phyloP scores from a whole-genome alignment of 176 grass and related monocot genomes.

The Avena insularis region DNA sequence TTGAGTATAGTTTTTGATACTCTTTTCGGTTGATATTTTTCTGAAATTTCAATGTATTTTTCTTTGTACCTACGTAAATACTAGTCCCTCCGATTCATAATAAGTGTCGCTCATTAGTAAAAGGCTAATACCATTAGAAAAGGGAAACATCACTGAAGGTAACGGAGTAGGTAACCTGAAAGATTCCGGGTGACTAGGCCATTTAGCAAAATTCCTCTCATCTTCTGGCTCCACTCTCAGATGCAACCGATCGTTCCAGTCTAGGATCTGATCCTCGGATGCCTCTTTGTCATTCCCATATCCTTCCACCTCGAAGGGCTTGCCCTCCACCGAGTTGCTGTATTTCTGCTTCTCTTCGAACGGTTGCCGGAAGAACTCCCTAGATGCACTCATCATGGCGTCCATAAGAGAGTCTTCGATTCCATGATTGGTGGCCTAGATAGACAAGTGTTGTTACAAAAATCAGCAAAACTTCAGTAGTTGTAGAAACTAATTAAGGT shows the following conservation, averaged over 20 bases:
- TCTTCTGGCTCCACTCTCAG: not conserved
- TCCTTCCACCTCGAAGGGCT: not conserved
- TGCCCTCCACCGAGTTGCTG: not conserved
- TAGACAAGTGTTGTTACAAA: not conserved
- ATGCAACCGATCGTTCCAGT: constrained; percentile 14
- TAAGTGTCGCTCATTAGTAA: too few relatives aligned
- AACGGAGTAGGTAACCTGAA: constrained; percentile 12
- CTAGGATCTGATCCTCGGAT: not conserved
- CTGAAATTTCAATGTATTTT: not conserved
- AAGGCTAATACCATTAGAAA: not conserved
- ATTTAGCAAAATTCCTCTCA: not conserved
- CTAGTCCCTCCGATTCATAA: not conserved
- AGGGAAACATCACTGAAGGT: not conserved
- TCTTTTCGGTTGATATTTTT: not conserved
- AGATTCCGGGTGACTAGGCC: constrained; percentile 5
- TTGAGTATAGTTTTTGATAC: not conserved
- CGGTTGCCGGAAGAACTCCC: not conserved
- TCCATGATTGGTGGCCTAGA: not conserved
- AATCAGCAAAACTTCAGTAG: not conserved
- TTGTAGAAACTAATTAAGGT: not conserved
- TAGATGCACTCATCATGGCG: not conserved
- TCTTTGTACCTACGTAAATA: not conserved
- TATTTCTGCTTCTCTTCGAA: not conserved
- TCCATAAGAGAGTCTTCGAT: constrained; percentile 3
- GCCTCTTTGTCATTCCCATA: not conserved